Evolutionary conservation across 768 basidiomycete species (phyloP), one percentile per base, ranked within the genome.

Genomic region (Thelephora ganbajun): DNA sequence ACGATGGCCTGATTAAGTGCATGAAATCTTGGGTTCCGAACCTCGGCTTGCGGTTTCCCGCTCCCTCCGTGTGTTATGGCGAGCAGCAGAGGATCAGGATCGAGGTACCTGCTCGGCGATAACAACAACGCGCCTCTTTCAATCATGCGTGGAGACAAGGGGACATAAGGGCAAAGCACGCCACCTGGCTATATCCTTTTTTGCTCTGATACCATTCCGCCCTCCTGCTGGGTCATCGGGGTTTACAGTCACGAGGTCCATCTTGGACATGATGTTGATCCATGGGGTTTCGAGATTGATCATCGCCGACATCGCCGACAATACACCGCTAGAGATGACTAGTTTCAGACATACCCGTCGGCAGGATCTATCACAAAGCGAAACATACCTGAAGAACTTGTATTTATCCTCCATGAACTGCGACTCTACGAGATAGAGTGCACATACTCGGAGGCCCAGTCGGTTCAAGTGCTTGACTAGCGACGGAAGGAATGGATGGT

Each of bases 391-490:
- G 66, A 99, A 99, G 66, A 96, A 99, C 59, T 99, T 99, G 63
- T 91, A 87, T 54, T 86, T 83, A 63, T 99, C 96, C 65, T 99
- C 96, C 91, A 98, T 98, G 66, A 99, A 99, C 56, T 99, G 96
- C 0, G 89, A 92, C 60, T 99, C 96, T 52, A 99, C 80, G 36
- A 99, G 76, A 61, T 98, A 99, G 26, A 79, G 80, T 3, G 87
- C 88, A 56, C 83, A 89, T n/a, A 79, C 79, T 49, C 93, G 73
- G 51, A 98, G 82, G 42, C 85, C 82, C 61, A 93, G 71, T 44
- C 80, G 72, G 55, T 73, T 65, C 52, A 90, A 63, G 60, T 81
- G 69, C 63, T 79, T 74, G n/a, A 87, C 84, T 35, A 99, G 79
- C 5, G 82, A 78, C 0, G 96, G 93, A 35, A 99, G 77, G 63